Base-by-base conservation (phyloP, 2,329 filamentous ascomycete species). In the Coniosporium tulheliwenetii region DNA sequence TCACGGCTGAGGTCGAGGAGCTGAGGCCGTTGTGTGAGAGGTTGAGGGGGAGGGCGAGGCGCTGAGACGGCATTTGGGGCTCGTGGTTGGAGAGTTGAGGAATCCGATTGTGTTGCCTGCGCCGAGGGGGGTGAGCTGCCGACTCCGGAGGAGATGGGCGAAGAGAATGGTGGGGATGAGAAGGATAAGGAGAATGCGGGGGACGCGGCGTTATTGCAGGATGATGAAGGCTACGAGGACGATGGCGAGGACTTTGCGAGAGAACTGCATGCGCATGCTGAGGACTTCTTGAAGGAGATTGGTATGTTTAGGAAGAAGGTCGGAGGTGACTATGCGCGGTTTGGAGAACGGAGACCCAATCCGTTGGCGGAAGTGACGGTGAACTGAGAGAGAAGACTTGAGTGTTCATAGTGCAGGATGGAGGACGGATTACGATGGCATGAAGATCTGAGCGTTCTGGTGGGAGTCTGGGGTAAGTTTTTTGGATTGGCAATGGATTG, bases 221-320 rank as follows among this genome's bases (percentile, higher is more conserved):
- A 66, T 36, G 70, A 70, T 12, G 67, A 71, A 34, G 72, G 50
- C 4, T 26, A 26, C 19, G 58, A 59, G 10, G 54, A 55, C 12
- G 56, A 52, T 45, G 52, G 55, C 37, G 58, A 67, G 10, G 48
- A 52, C 13, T 65, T 75, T 37, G 70, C 69, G 1, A 55, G 63
- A 33, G 70, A 87, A 46, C 73, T 87, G 65, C 84, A 95, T 55
- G 77, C 79, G n/a, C 77, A 85, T 53, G 89, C 93, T 69, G 77
- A 87, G 49, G 79, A 81, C 31, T 72, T 96, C 53, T 67, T 98
- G 47, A 77, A 78, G 50, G 87, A 96, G 50, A 56, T 93, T 41
- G 74, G 73, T 29, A 58, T 89, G 55, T 93, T 93, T 64, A 81
- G 81, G 58, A 77, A 77, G 52, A 96, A 94, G 65, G 77, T 96